Evolutionary conservation across 306 rosid genomes (phyloP).

Genomic region (Calophaca sinica): DNA sequence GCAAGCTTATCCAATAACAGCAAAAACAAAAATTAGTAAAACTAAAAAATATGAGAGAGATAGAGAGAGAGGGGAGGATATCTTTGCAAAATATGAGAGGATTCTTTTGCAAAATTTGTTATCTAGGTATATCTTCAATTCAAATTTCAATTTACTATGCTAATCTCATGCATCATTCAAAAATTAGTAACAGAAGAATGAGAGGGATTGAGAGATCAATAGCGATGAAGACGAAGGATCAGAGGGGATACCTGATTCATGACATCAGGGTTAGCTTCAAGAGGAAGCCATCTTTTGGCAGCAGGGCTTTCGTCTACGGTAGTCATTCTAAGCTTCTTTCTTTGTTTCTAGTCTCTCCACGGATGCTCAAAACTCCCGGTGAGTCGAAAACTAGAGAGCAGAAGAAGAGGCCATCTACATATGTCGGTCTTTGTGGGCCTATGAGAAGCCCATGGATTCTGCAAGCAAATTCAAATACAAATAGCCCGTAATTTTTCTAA

Average conservation of each 20-base stretch:
- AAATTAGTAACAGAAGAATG: not conserved
- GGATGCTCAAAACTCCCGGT: not conserved
- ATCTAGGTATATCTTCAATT: not conserved
- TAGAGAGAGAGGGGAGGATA: not conserved
- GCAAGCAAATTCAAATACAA: not conserved
- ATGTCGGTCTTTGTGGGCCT: too few relatives aligned
- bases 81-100: not conserved
- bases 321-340: slow-evolving; percentile 58
- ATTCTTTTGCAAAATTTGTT: not conserved
- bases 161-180: not conserved
- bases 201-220: not conserved
- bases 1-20: too few relatives aligned
- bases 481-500: too few relatives aligned
- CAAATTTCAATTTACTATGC: not conserved
- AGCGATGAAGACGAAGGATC: not conserved
- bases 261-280: slow-evolving; percentile 98
- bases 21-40: too few relatives aligned
- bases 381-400: not conserved
- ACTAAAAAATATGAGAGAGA: too few relatives aligned
- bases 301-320: slow-evolving; percentile 55
- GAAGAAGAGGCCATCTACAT: not conserved
- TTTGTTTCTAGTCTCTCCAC: not conserved
- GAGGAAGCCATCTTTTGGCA: slow-evolving; percentile 97
- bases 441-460: not conserved
- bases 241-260: slow-evolving; percentile 78